Evolutionary conservation across 192 early-diverging fungal species (phyloP).

Genomic region (Backusella tuberculispora): DNA sequence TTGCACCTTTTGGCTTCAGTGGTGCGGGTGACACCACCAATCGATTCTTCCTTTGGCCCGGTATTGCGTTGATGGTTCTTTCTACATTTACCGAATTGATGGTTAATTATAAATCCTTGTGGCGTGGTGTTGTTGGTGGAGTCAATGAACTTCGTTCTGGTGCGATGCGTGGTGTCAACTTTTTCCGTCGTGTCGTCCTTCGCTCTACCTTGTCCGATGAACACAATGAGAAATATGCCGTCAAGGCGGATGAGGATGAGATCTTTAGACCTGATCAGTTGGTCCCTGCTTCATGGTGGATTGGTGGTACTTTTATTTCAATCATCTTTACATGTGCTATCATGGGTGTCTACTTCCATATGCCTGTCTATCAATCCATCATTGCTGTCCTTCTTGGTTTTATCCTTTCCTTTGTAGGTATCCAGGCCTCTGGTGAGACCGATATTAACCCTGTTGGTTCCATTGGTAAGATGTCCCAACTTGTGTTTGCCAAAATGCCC

Average conservation of each 20-base stretch:
- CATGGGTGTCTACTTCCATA: constrained; percentile 56
- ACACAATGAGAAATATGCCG: constrained; percentile 21
- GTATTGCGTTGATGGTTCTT: constrained; percentile 66
- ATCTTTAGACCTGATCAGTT: constrained; percentile 49
- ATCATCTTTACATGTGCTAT: constrained; percentile 58
- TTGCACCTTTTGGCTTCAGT: constrained; percentile 37
- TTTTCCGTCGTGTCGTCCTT: constrained; percentile 19
- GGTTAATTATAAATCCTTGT: constrained; percentile 47
- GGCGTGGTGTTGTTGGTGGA: constrained; percentile 44
- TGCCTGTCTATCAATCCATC: constrained; percentile 61
- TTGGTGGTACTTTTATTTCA: constrained; percentile 53
- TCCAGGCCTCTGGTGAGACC: constrained; percentile 65
- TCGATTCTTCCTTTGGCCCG: constrained; percentile 72
- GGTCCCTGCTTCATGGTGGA: constrained; percentile 60
- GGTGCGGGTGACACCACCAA: constrained; percentile 50
- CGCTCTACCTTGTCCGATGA: constrained; percentile 1
- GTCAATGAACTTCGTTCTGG: constrained; percentile 1
- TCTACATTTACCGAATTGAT: constrained; percentile 63
- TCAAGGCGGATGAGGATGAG: constrained; percentile 39
- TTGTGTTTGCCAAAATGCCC: constrained; percentile 64
- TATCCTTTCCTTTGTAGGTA: constrained; percentile 66
- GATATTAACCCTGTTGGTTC: constrained; percentile 69
- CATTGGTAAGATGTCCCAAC: constrained; percentile 66
- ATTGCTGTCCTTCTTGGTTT: constrained; percentile 67
- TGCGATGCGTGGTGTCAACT: constrained; percentile 14